phyloP scores from a whole-genome alignment of 1,139 yeast genomes.

The Geotrichum reessii region DNA sequence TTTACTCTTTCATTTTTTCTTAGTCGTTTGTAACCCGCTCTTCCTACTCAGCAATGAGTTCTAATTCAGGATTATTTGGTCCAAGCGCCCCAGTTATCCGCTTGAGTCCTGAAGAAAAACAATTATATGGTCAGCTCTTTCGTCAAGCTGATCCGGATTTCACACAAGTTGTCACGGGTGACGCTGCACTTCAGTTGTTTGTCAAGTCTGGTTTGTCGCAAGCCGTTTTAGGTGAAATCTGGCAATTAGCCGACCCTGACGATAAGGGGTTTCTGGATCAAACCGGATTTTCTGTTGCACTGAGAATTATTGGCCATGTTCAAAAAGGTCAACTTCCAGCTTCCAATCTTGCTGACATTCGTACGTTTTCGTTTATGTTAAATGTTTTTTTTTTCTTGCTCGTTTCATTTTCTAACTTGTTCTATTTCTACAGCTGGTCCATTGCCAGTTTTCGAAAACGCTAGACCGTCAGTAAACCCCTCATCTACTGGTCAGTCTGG shows the following conservation, averaged over 20 bases:
- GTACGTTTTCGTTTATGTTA: conserved; percentile 12
- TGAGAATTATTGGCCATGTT: conserved; percentile 84
- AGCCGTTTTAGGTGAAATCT: conserved; percentile 74
- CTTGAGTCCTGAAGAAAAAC: conserved; percentile 75
- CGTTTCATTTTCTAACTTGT: background rate
- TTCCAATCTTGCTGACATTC: conserved; percentile 46
- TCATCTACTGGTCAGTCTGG: conserved; percentile 25
- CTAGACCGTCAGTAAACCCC: conserved; percentile 14
- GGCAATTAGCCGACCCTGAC: conserved; percentile 85
- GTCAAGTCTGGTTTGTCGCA: conserved; percentile 85
- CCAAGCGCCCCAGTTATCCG: conserved; percentile 19
- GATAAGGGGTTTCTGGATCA: conserved; percentile 82
- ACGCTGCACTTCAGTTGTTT: conserved; percentile 75
- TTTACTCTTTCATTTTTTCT: background rate
- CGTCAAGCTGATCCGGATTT: conserved; percentile 72
- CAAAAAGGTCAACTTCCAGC: conserved; percentile 64
- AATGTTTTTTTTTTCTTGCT: no score
- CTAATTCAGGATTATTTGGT: conserved; percentile 1
- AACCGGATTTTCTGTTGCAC: conserved; percentile 74
- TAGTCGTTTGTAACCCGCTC: background rate
- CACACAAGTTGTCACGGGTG: conserved; percentile 83
- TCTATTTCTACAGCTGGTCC: conserved; percentile 40
- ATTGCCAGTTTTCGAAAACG: conserved; percentile 40
- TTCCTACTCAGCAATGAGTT: conserved; percentile 9
- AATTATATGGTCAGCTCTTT: conserved; percentile 67